Conservation (phyloP, 257 asterid genomes). For the Plantago ovata region DNA sequence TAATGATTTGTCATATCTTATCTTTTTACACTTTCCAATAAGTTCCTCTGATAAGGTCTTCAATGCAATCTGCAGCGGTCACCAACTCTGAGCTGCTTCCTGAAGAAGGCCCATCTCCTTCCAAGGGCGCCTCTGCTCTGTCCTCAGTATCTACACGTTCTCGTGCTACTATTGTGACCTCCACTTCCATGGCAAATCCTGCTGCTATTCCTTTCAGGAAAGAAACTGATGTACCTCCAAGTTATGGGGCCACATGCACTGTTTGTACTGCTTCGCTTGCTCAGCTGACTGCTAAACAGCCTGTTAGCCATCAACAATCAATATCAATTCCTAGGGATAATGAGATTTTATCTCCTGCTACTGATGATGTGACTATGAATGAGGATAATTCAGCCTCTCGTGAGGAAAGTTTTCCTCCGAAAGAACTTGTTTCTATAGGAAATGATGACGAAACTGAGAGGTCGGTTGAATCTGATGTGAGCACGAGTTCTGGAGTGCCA, state of each 20-base stretch:
- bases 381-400: not conserved
- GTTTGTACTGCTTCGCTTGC: not conserved
- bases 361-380: not conserved
- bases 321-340: not conserved
- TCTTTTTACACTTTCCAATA: not conserved
- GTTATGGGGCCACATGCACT: not conserved
- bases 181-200: not conserved
- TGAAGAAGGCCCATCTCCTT: not conserved
- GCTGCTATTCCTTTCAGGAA: not conserved
- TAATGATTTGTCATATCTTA: not conserved
- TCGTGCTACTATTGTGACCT: not conserved
- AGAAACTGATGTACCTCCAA: too few relatives aligned
- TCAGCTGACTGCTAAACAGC: not conserved
- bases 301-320: not conserved
- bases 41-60: not conserved
- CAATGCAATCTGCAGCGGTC: not conserved
- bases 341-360: not conserved
- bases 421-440: not conserved
- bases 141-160: too few relatives aligned
- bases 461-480: not conserved
- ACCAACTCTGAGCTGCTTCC: not conserved
- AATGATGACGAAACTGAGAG: not conserved
- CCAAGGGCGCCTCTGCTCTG: too few relatives aligned
- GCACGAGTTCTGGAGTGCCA: not conserved
- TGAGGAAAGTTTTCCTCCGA: not conserved